Conservation (phyloP, 345 rosid genomes). For the Brassica carinata region DNA sequence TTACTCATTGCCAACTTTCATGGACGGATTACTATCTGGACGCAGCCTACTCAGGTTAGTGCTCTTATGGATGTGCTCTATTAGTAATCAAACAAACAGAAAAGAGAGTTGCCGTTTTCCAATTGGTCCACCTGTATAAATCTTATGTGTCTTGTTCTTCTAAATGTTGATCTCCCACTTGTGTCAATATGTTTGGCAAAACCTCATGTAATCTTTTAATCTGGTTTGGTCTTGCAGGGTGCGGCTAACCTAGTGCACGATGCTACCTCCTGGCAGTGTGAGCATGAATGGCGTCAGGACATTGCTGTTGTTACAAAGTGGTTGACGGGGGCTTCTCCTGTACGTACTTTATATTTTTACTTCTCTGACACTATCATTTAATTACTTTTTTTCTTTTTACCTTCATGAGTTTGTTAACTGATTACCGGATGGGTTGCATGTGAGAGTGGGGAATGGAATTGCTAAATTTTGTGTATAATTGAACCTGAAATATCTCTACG, state of each 20-base stretch:
- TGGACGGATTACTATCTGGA: conserved; percentile 96
- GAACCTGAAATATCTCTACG: conserved; percentile 9
- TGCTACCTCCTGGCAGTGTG: conserved; percentile 95
- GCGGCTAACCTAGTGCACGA: conserved; percentile 80
- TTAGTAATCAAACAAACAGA: too few species aligned
- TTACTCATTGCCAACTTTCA: conserved; percentile 90
- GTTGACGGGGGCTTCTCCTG: conserved; percentile 93
- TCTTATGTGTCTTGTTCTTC: neutral
- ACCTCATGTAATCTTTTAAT: neutral
- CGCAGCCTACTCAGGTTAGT: conserved; percentile 90
- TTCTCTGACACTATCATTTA: conserved; percentile 13
- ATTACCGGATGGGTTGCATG: conserved; percentile 3
- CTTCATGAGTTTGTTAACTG: neutral
- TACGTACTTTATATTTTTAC: conserved; percentile 41
- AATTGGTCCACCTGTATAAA: neutral
- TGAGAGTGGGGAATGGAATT: conserved; percentile 9
- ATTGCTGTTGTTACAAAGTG: conserved; percentile 97
- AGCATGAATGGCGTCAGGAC: conserved; percentile 99
- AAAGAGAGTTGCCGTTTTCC: too few species aligned
- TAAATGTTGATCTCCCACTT: neutral
- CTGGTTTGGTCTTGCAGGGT: conserved; percentile 57
- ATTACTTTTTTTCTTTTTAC: neutral
- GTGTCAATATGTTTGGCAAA: neutral
- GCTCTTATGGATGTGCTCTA: neutral
- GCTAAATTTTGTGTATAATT: neutral